Base-by-base conservation (phyloP, 352 stramenopile species). In the Pythium folliculosum region DNA sequence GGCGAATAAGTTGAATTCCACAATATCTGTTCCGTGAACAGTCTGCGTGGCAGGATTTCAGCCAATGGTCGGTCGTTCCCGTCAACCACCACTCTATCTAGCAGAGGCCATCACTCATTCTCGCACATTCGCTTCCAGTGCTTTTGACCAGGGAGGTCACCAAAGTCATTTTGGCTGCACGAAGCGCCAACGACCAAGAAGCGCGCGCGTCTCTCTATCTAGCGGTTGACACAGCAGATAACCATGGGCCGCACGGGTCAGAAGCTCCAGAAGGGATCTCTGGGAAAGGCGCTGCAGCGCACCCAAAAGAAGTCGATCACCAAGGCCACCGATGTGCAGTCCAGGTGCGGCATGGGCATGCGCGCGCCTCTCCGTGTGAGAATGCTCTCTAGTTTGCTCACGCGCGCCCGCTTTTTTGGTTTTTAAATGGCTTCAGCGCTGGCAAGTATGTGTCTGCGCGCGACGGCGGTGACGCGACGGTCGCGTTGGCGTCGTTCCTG, bases 391-490 rank as follows among this genome's bases (percentile, higher is more conserved):
- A 6, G 27, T 32, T 32, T 32, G 27, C 27, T 32, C 27, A 32
- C 27, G 27, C 5, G 27, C 27, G 14, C 17, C 17, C 2, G 40
- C 14, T 21, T 21, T n/a, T 19, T 32, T 32, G 27, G 40, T n/a
- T 47, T 47, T 19, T 21, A 47, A 5, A 47, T 47, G 40, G 40
- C 40, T 47, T 21, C 17, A 91, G 86, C 59, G 88, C 86, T 19
- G 88, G 88, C 30, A 94, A 92, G 51, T 78, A 95, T 69, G 88
- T 96, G 40, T 94, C 88, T 3, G 86, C 78, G 32, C 75, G 86
- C 10, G 88, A 96, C 60, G 88, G 88, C 22, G 88, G 88, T 44
- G 87, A 96, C 54, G 86, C 88, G 32, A 85, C 85, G 3, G 84
- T 91, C 38, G 85, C 87, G 30, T 65, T 96, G 52, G 87, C 86